Evolutionary conservation across 139 green algal species (phyloP).

Genomic region (Coccomyxa sp.): DNA sequence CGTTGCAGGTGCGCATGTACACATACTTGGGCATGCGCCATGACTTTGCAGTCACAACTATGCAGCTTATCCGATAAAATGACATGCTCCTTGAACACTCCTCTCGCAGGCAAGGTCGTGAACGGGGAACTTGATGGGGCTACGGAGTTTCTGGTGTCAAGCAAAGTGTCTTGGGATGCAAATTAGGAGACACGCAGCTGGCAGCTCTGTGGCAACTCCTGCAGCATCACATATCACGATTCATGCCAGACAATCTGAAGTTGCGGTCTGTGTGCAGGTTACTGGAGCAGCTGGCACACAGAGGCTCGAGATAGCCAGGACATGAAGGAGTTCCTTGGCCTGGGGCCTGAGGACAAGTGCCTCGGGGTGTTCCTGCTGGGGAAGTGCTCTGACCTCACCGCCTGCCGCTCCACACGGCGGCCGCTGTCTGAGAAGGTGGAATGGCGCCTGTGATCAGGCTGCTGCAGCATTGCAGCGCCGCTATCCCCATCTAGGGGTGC

Average conservation of each 20-base stretch:
- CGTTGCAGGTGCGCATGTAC: constrained; percentile 11
- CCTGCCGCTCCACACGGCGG: not conserved
- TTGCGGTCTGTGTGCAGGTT: constrained; percentile 13
- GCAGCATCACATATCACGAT: not conserved
- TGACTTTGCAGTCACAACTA: not conserved
- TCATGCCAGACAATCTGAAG: not conserved
- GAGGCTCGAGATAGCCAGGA: constrained; percentile 18
- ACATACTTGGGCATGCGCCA: not conserved
- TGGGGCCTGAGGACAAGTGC: constrained; percentile 15
- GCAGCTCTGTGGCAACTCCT: too few species aligned
- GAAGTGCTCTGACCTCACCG: not conserved
- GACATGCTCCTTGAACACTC: not conserved
- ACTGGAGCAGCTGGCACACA: constrained; percentile 51
- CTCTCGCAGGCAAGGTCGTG: not conserved
- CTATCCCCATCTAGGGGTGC: too few species aligned
- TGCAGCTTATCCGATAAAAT: not conserved
- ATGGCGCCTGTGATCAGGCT: not conserved
- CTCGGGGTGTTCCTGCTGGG: constrained; percentile 19
- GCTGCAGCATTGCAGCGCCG: too few species aligned
- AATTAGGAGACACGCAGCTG: too few species aligned
- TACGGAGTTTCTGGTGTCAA: not conserved
- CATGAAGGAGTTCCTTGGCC: constrained; percentile 34
- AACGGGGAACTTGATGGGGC: not conserved
- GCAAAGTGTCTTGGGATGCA: not conserved
- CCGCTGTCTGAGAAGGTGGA: not conserved